Evolutionary conservation across 2,329 filamentous ascomycete genomes (phyloP).

Genomic region (Fusarium nematophilum): DNA sequence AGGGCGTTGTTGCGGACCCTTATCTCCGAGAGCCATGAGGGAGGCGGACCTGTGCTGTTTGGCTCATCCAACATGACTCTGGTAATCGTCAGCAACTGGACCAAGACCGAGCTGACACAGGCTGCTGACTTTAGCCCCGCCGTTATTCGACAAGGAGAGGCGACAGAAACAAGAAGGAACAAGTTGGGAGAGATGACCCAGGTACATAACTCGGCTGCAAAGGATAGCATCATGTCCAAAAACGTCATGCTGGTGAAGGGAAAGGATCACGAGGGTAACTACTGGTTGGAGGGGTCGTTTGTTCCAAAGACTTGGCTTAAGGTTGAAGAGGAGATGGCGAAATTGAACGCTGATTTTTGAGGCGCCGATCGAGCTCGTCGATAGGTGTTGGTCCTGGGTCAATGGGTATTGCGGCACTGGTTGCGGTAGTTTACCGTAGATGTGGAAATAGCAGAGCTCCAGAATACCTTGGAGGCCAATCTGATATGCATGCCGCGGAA

Average conservation of each 20-base stretch:
- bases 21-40: constrained; percentile 29
- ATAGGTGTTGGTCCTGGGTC: too few species aligned
- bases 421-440: too few species aligned
- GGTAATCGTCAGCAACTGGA: constrained; percentile 54
- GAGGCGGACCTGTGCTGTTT: constrained; percentile 39
- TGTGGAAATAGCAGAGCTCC: too few species aligned
- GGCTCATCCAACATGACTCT: constrained; percentile 48
- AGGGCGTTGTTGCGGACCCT: constrained; percentile 43
- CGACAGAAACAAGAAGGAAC: constrained; percentile 17
- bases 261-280: constrained; percentile 44
- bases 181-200: constrained; percentile 31
- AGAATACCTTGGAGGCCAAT: too few species aligned
- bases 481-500: too few species aligned
- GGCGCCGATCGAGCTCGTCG: too few species aligned
- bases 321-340: constrained; percentile 39
- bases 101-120: constrained; percentile 49
- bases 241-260: constrained; percentile 41
- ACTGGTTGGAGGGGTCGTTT: constrained; percentile 43
- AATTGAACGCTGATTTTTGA: background rate
- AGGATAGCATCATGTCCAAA: constrained; percentile 7
- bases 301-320: constrained; percentile 41
- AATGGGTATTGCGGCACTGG: too few species aligned
- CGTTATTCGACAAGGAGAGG: constrained; percentile 28
- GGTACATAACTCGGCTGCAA: constrained; percentile 22
- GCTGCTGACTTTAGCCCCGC: constrained; percentile 51